Evolutionary conservation across 2,329 filamentous ascomycete species (phyloP).

Genomic region (Penicillium thymicola): DNA sequence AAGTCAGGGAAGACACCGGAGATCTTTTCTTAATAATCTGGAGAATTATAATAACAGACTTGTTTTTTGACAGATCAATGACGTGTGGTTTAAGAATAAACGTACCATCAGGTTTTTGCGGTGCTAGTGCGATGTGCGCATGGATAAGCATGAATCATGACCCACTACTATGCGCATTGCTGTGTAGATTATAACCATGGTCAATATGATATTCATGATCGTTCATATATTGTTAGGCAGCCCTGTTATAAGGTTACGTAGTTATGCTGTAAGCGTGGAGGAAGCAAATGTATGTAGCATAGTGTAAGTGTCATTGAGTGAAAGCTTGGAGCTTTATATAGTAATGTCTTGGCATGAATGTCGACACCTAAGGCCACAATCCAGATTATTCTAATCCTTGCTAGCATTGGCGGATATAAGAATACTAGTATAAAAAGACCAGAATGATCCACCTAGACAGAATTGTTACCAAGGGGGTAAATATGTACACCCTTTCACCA

Average conservation of each 20-base stretch:
- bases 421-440: no score
- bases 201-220: not conserved
- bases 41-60: not conserved
- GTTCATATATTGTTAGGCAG: not conserved
- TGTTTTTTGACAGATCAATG: conserved; percentile 3
- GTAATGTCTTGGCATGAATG: no score
- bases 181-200: not conserved
- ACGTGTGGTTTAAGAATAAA: not conserved
- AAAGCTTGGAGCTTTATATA: no score
- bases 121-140: not conserved
- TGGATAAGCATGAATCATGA: not conserved
- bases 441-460: no score
- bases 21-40: not conserved
- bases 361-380: no score
- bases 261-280: not conserved
- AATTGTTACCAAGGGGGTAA: no score
- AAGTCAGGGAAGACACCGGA: not conserved
- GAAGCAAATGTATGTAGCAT: not conserved
- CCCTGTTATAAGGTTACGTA: not conserved
- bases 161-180: not conserved
- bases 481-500: no score
- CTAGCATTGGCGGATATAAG: no score
- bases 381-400: no score
- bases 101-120: not conserved
- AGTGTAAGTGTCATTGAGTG: not conserved